phyloP scores from a whole-genome alignment of 2,329 filamentous ascomycete species.

The Nothophaeocryptopus gaeumannii region DNA sequence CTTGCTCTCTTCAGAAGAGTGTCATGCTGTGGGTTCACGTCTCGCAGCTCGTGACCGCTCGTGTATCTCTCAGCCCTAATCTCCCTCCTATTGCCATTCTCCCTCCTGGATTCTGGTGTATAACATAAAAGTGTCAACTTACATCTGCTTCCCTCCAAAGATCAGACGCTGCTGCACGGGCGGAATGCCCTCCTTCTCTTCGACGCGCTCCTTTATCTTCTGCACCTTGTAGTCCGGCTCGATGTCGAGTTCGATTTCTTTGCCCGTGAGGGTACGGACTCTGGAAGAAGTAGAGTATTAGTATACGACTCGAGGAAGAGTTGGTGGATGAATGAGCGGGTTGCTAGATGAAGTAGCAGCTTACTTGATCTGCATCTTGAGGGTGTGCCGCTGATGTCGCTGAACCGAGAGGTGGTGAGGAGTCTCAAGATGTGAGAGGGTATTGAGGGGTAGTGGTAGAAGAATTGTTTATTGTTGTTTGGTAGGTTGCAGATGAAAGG shows the following conservation, averaged over 20 bases:
- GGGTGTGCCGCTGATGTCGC: not conserved
- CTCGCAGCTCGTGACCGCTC: too few relatives aligned
- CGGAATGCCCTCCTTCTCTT: conserved; percentile 98
- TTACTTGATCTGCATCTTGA: conserved; percentile 14
- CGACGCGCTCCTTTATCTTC: conserved; percentile 97
- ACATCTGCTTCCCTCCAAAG: conserved; percentile 98
- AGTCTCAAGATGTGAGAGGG: not conserved
- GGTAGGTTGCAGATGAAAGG: not conserved
- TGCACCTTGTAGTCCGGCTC: conserved; percentile 92
- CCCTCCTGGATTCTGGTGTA: not conserved
- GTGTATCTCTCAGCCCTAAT: too few relatives aligned
- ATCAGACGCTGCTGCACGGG: conserved; percentile 96
- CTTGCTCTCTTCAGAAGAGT: too few relatives aligned
- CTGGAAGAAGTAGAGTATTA: conserved; percentile 47
- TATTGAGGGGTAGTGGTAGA: not conserved
- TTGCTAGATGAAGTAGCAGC: not conserved
- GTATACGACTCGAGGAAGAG: not conserved
- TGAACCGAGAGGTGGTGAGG: not conserved
- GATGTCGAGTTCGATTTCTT: conserved; percentile 98
- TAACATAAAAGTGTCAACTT: conserved; percentile 14
- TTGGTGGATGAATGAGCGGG: not conserved
- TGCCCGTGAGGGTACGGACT: conserved; percentile 95
- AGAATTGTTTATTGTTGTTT: not conserved
- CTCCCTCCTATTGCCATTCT: not conserved
- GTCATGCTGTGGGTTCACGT: too few relatives aligned